These are phyloP conservation scores for Wickerhamiella qilinensis DNA, from an alignment of 805 yeast species.

Conservation along the genomic window DNA sequence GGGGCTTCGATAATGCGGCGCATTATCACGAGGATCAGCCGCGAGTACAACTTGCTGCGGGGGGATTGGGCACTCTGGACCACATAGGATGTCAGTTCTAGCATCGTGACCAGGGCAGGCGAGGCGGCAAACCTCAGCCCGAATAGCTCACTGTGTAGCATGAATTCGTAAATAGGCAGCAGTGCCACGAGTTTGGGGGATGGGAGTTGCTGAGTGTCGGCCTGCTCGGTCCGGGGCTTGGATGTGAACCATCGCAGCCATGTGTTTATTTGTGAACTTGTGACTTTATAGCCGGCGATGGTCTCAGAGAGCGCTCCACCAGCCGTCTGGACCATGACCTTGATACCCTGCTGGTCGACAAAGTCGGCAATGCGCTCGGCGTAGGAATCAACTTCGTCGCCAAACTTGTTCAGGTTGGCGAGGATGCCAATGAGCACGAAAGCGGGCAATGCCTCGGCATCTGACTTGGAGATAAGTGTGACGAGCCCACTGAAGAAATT, in stretches of 20 bases:
- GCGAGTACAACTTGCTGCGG: slow-evolving; percentile 17
- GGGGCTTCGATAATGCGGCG: slow-evolving; percentile 20
- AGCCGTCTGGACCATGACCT: slow-evolving; percentile 16
- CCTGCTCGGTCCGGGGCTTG: not conserved
- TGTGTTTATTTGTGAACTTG: not conserved
- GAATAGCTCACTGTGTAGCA: slow-evolving; percentile 22
- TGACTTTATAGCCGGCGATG: not conserved
- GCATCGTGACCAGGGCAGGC: slow-evolving; percentile 15
- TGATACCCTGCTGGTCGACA: slow-evolving; percentile 23
- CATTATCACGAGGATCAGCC: slow-evolving; percentile 18
- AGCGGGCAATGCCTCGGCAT: no score
- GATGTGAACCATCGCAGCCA: not conserved
- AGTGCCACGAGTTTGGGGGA: not conserved
- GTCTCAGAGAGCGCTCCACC: slow-evolving; percentile 14
- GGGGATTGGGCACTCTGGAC: slow-evolving; percentile 16
- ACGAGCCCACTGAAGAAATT: slow-evolving; percentile 25
- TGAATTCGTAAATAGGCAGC: slow-evolving; percentile 20
- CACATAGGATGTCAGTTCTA: slow-evolving; percentile 19
- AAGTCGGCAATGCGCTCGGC: slow-evolving; percentile 24
- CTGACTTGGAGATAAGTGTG: slow-evolving; percentile 17
- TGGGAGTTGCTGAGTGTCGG: not conserved
- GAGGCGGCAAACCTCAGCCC: slow-evolving; percentile 17
- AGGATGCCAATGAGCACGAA: slow-evolving; percentile 23
- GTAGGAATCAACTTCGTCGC: slow-evolving; percentile 24
- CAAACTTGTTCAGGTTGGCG: slow-evolving; percentile 22